These are phyloP conservation scores for Vigna unguiculata DNA, from an alignment of 306 rosid genomes.

Conservation along the genomic window DNA sequence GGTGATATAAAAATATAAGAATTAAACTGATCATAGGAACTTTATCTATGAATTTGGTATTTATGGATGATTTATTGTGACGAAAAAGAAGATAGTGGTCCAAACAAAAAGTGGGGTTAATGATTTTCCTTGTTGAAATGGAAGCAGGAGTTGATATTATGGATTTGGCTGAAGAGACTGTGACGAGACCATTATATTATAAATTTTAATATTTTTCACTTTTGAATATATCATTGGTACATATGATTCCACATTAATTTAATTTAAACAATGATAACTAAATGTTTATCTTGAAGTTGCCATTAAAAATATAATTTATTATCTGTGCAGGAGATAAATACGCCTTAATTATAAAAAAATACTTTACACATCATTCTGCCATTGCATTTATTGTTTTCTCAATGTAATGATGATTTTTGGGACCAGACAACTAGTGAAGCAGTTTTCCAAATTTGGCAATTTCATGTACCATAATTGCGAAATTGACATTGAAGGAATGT, in stretches of 20 bases:
- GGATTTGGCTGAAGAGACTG: too few species aligned
- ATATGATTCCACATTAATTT: too few species aligned
- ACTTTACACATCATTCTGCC: neutral
- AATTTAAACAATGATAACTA: too few species aligned
- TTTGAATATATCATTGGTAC: too few species aligned
- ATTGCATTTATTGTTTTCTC: neutral
- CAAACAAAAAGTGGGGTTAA: neutral
- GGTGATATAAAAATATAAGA: neutral
- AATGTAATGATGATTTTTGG: neutral
- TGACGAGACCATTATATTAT: too few species aligned
- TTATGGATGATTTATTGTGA: neutral
- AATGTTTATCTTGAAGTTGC: too few species aligned
- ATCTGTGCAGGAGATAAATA: too few species aligned
- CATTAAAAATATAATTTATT: too few species aligned
- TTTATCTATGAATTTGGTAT: neutral
- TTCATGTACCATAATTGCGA: neutral
- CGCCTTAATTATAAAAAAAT: too few species aligned
- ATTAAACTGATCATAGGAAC: neutral
- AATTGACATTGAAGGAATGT: neutral
- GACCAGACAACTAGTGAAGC: neutral
- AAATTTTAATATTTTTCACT: too few species aligned
- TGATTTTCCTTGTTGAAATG: neutral
- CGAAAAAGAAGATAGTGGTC: neutral
- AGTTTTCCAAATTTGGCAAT: constrained; percentile 1
- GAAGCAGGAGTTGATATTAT: neutral